Base-by-base conservation (phyloP, 2,329 filamentous ascomycete genomes). In the Trichoderma asperellum region DNA sequence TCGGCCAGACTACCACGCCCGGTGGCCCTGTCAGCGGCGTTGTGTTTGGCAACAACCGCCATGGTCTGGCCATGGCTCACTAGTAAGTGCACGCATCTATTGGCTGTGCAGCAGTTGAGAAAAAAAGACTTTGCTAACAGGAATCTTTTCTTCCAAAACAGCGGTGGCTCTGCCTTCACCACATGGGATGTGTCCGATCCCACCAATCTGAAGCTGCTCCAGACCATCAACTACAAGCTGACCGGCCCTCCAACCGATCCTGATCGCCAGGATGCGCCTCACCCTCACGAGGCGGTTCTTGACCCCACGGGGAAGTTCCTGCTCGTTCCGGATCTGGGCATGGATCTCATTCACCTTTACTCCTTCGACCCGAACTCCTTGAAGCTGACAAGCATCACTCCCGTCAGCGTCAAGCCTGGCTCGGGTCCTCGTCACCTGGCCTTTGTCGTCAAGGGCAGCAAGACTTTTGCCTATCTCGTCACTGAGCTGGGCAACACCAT, bases 241-340 rank as follows among this genome's bases (percentile, higher is more conserved):
- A 71, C 73, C 11, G 74, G 77, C 8, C 78, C 81, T 4, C 81
- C 81, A 0, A 74, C 81, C 40, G 75, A 80, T 66, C 75, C 80
- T 2, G 75, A 78, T 5, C 85, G 86, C 63, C 88, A 91, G 77
- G 81, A 86, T 53, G 81, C 83, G 7, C 81, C 89, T 2, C 88
- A 90, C 75, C 89, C 89, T 21, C 90, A 92, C 77, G 80, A 90
- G 75, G 84, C 86, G n/a, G 76, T 91, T 63, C 76, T 90, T 40
- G 90, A 92, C 75, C 90, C 90, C 7, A 90, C 87, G 2, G 86
- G 85, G 6, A 74, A 82, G n/a, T 92, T 86, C 77, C 74, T 92
- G 34, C 74, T 92, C 10, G 84, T 88, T 10, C 89, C 90, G 1
- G 91, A 92, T 73, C 83, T 94, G 5, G 88, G 90, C 52, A 83